Evolutionary conservation across 352 stramenopile species (phyloP).

Genomic region (Globisporangium nunn): DNA sequence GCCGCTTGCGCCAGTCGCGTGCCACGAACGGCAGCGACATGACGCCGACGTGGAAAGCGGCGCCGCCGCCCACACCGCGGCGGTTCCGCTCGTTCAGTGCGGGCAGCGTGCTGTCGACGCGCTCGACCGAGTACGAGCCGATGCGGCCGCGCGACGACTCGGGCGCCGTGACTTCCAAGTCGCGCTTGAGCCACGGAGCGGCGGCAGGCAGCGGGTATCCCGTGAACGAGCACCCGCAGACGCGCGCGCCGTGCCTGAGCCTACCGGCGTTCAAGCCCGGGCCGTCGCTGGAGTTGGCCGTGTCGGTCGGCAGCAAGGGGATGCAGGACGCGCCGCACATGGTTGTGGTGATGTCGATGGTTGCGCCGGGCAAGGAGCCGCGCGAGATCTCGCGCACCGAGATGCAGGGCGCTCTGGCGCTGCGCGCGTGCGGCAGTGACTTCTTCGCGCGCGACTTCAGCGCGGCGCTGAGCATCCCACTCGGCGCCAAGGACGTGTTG

Average conservation of each 20-base stretch:
- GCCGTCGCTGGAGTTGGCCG: constrained; percentile 58
- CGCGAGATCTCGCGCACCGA: constrained; percentile 73
- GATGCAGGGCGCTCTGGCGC: constrained; percentile 55
- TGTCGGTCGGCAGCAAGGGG: constrained; percentile 70
- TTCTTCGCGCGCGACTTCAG: constrained; percentile 79
- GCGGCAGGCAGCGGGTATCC: constrained; percentile 3
- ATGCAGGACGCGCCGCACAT: constrained; percentile 64
- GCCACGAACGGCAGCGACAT: constrained; percentile 30
- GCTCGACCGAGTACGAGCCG: constrained; percentile 15
- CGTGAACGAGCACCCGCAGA: constrained; percentile 18
- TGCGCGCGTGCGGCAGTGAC: constrained; percentile 64
- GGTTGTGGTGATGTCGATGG: constrained; percentile 60
- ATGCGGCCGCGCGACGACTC: constrained; percentile 38
- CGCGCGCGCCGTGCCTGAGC: constrained; percentile 56
- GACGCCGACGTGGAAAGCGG: constrained; percentile 17
- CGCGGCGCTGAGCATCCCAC: constrained; percentile 57
- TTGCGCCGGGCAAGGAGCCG: constrained; percentile 35
- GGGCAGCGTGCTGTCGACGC: constrained; percentile 49
- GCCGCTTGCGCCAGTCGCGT: constrained; percentile 28
- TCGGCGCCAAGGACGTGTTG: constrained; percentile 52
- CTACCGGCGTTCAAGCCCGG: constrained; percentile 54
- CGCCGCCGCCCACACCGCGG: constrained; percentile 11
- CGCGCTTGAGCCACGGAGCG: constrained; percentile 15
- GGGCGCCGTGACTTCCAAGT: constrained; percentile 25
- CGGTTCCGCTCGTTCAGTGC: constrained; percentile 61